phyloP scores from a whole-genome alignment of 202 grass and related monocot genomes.

The Miscanthus sacchariflorus region DNA sequence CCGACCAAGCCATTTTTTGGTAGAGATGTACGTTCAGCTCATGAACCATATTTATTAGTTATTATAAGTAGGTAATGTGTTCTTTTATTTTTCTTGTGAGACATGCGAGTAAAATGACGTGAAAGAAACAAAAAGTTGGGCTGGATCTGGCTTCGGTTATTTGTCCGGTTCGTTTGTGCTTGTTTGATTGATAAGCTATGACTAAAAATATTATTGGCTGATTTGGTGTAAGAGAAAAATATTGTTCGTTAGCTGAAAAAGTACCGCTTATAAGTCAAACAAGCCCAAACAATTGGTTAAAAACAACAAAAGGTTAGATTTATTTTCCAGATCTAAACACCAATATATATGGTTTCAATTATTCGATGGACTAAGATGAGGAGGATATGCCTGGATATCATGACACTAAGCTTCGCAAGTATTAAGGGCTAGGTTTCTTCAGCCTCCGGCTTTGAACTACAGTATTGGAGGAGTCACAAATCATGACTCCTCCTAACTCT shows the following conservation, averaged over 20 bases:
- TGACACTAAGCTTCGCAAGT: not conserved
- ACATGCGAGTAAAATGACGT: constrained; percentile 8
- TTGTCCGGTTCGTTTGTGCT: too few relatives aligned
- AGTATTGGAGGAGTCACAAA: too few relatives aligned
- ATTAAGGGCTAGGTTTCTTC: too few relatives aligned
- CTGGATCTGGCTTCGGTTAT: not conserved
- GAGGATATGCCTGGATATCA: not conserved
- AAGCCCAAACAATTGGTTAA: not conserved
- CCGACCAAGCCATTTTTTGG: not conserved
- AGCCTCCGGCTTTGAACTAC: too few relatives aligned
- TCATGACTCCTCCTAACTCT: too few relatives aligned
- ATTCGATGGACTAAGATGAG: not conserved
- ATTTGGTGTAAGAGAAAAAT: too few relatives aligned
- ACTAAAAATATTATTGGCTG: too few relatives aligned
- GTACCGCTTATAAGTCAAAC: too few relatives aligned
- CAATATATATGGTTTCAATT: not conserved
- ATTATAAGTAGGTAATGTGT: not conserved
- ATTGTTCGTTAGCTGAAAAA: too few relatives aligned
- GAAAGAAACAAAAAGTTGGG: constrained; percentile 27
- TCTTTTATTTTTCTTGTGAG: not conserved
- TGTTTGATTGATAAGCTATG: too few relatives aligned
- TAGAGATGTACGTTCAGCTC: not conserved
- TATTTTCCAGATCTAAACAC: constrained; percentile 12
- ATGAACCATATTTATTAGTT: not conserved
- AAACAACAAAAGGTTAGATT: constrained; percentile 6